A percentile compares a stretch with the other conserved stretches of the same genome.
phyloP scores from a whole-genome alignment of 73 alveolate genomes.

The Paramecium pentaurelia region DNA sequence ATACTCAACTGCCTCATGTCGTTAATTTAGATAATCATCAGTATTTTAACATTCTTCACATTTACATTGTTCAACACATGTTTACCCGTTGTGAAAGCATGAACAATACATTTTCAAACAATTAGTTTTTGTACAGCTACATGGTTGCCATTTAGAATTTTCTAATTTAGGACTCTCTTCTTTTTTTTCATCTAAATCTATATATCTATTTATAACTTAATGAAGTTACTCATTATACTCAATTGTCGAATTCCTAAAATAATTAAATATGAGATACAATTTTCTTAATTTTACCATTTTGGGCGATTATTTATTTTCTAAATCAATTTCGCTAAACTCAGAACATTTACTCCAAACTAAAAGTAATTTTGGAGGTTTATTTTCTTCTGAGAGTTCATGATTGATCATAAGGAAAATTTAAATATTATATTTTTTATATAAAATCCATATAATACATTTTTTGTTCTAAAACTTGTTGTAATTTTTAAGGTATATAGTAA shows the following conservation, averaged over 20 bases:
- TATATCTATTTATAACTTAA: background rate
- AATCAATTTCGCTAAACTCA: conserved; percentile 36
- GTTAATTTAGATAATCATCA: background rate
- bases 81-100: background rate
- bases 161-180: background rate
- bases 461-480: no score
- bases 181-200: background rate
- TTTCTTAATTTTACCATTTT: background rate
- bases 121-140: conserved; percentile 38
- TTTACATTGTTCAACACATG: background rate
- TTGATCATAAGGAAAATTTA: background rate
- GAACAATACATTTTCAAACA: conserved; percentile 48
- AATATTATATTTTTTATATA: background rate
- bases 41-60: conserved; percentile 43
- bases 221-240: background rate
- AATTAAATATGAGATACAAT: background rate
- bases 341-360: background rate
- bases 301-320: background rate
- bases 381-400: background rate
- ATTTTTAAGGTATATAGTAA: no score
- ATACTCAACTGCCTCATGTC: background rate
- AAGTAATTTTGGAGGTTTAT: background rate
- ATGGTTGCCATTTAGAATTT: conserved; percentile 7
- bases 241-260: background rate
- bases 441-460: background rate